Evolutionary conservation across 768 basidiomycete species (phyloP).

Genomic region (Dioszegia crocea): DNA sequence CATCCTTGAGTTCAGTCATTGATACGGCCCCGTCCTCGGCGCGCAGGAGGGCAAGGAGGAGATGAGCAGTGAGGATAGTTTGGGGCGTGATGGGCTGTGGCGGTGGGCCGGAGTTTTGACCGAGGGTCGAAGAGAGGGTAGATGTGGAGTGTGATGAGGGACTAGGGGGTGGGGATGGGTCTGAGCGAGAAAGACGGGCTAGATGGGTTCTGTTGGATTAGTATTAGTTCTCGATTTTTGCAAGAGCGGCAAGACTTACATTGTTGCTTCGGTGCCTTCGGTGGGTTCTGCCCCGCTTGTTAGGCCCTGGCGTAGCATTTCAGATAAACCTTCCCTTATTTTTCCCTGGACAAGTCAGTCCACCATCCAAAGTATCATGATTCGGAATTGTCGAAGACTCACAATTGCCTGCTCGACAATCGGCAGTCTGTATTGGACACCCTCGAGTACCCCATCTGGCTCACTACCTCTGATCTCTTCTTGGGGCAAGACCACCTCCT

Average conservation of each 20-base stretch:
- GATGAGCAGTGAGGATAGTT: constrained; percentile 34
- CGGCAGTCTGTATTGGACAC: constrained; percentile 1
- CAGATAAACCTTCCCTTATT: not conserved
- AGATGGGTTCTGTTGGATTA: constrained; percentile 27
- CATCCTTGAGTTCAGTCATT: constrained; percentile 36
- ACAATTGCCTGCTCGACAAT: not conserved
- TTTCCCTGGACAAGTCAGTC: not conserved
- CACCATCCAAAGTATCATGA: not conserved
- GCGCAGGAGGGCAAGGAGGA: constrained; percentile 27
- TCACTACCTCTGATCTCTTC: not conserved
- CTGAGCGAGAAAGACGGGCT: constrained; percentile 19
- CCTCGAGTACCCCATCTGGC: constrained; percentile 1
- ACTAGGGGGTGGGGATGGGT: constrained; percentile 31
- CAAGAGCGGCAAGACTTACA: constrained; percentile 4
- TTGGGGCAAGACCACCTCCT: not conserved
- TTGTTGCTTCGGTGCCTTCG: not conserved
- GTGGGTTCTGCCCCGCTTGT: not conserved
- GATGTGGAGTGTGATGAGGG: constrained; percentile 27
- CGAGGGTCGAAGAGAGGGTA: constrained; percentile 14
- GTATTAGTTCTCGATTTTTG: not conserved
- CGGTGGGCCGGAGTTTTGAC: not conserved
- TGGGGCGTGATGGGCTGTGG: constrained; percentile 23
- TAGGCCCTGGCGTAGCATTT: not conserved
- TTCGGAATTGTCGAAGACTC: not conserved
- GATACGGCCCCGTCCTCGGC: not conserved